Conservation (phyloP, 2,329 filamentous ascomycete genomes). For the Ophiosphaerella herpotricha region DNA sequence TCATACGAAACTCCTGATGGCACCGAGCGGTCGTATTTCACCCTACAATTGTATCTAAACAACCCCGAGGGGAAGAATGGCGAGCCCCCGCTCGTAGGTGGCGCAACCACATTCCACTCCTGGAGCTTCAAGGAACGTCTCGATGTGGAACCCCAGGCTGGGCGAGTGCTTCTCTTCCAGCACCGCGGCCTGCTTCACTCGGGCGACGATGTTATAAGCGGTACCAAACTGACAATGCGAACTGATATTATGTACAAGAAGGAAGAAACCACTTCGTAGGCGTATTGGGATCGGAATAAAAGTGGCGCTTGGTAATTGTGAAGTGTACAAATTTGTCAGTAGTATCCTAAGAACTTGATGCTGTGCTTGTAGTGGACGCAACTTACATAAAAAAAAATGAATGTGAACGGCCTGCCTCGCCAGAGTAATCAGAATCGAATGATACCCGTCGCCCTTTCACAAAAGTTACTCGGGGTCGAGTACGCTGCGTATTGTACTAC, state of each 20-base stretch:
- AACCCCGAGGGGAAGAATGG: slow-evolving; percentile 43
- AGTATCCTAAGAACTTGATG: slow-evolving; percentile 44
- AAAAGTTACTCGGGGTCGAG: slow-evolving; percentile 50
- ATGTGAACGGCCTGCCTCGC: slow-evolving; percentile 74
- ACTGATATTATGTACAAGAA: slow-evolving; percentile 60
- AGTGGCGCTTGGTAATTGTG: not conserved
- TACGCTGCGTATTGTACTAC: slow-evolving; percentile 96
- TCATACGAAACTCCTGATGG: slow-evolving; percentile 63
- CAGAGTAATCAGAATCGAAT: slow-evolving; percentile 96
- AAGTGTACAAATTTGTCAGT: slow-evolving; percentile 35
- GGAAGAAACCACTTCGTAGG: slow-evolving; percentile 18
- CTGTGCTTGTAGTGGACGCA: not conserved
- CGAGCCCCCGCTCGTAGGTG: slow-evolving; percentile 52
- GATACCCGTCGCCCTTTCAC: slow-evolving; percentile 58
- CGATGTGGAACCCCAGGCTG: slow-evolving; percentile 56
- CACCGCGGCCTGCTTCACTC: slow-evolving; percentile 58
- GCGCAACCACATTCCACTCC: slow-evolving; percentile 59
- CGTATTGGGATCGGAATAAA: not conserved
- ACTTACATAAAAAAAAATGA: slow-evolving; percentile 58
- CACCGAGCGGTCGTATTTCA: slow-evolving; percentile 57
- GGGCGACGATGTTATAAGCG: slow-evolving; percentile 59
- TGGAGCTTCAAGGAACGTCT: slow-evolving; percentile 38
- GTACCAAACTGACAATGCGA: slow-evolving; percentile 60
- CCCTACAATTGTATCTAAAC: slow-evolving; percentile 62
- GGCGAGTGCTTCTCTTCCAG: slow-evolving; percentile 61